phyloP scores from a whole-genome alignment of 768 basidiomycete genomes.

The Lactifluus subvellereus region DNA sequence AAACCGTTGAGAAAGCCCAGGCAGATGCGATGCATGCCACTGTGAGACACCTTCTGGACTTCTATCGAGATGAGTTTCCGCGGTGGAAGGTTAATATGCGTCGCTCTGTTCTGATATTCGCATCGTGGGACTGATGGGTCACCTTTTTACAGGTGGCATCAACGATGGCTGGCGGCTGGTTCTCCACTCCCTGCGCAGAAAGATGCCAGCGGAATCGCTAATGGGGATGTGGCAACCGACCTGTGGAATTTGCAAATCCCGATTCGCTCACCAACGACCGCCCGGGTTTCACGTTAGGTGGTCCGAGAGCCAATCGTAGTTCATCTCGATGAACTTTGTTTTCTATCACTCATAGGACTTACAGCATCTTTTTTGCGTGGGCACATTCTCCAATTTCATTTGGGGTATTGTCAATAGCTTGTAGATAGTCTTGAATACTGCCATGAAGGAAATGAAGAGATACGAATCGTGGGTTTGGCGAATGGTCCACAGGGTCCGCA shows the following conservation, averaged over 20 bases:
- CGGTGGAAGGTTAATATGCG: constrained; percentile 6
- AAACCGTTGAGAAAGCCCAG: not conserved
- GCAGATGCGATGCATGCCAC: constrained; percentile 8
- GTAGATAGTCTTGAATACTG: no score
- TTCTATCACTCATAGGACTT: not conserved
- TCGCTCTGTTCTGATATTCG: not conserved
- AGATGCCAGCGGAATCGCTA: no score
- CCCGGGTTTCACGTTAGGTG: not conserved
- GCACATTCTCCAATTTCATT: no score
- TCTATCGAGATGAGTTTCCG: constrained; percentile 16
- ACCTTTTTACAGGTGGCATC: constrained; percentile 3
- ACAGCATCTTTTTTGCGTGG: no score
- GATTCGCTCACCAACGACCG: not conserved
- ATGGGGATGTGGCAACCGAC: not conserved
- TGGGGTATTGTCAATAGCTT: no score
- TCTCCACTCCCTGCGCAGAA: constrained; percentile 9
- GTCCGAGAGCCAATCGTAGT: not conserved
- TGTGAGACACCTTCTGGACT: constrained; percentile 8
- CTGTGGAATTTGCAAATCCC: constrained; percentile 16
- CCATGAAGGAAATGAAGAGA: no score
- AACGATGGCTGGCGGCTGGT: constrained; percentile 9
- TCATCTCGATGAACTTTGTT: not conserved
- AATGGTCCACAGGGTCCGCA: no score
- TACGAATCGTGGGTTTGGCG: no score
- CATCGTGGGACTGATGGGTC: not conserved